Evolutionary conservation across 805 yeast genomes (phyloP).

Genomic region (Myxozyma neotropica): DNA sequence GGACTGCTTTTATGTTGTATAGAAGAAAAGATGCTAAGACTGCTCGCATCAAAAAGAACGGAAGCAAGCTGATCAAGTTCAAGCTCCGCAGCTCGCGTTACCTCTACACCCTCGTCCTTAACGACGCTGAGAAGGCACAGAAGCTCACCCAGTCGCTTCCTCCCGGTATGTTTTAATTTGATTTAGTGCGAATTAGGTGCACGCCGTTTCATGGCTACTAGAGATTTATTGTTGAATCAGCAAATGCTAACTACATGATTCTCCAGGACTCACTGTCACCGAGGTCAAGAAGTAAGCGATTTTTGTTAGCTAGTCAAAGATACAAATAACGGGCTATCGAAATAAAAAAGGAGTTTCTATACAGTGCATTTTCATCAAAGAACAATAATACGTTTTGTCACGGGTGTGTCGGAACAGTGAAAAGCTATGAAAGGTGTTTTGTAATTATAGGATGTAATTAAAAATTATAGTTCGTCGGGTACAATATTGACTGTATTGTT

Average conservation of each 20-base stretch:
- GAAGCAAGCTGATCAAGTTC: conserved; percentile 94
- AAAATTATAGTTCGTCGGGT: not conserved
- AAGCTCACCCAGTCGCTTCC: conserved; percentile 97
- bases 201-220: no score
- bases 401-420: not conserved
- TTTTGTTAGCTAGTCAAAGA: no score
- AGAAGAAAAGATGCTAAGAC: conserved; percentile 83
- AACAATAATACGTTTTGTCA: not conserved
- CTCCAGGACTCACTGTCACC: conserved; percentile 28
- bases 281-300: conserved; percentile 28
- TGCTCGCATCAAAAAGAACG: conserved; percentile 93
- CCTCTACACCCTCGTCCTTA: conserved; percentile 93
- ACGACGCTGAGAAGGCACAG: conserved; percentile 96
- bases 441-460: conserved; percentile 16
- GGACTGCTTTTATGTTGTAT: not conserved
- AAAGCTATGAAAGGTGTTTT: conserved; percentile 11
- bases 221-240: no score
- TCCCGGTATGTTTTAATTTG: conserved; percentile 51
- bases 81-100: conserved; percentile 95
- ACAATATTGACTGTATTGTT: no score
- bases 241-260: no score
- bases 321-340: not conserved
- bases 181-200: not conserved
- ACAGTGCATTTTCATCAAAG: conserved; percentile 7
- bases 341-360: not conserved